Evolutionary conservation across 805 yeast species (phyloP), one percentile per base, ranked within the genome.

Genomic region (Cephaloascus albidus): DNA sequence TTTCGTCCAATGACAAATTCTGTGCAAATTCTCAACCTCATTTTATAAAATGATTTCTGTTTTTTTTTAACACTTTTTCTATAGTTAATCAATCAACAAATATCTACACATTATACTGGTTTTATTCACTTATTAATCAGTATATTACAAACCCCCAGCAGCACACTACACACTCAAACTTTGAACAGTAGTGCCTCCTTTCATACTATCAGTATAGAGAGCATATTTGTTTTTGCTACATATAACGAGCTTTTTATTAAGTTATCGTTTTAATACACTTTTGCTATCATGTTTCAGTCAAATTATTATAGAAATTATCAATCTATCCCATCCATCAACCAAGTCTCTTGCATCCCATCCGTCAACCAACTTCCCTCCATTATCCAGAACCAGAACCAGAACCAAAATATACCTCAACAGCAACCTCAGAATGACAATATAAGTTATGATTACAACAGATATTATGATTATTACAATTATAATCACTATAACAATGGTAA

Each of bases 241-340:
- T 19, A 45, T 34, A 45, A 50, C 67, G 70, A 63, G 60, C 70
- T 63, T 63, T 63, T 63, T 50, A 50, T 51, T 63, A 63, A 63
- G 70, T 60, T 45, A 55, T 63, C 70, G 68, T 51, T 54, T 39
- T 28, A 23, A 39, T 27, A 16, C 23, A 20, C 20, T 28, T 38
- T 28, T 35, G 18, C 3, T n/a, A 15, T 17, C 18, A 23, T 20
- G 18, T 14, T 32, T 32, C 2, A 18, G 14, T 15, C 26, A 30
- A 18, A 16, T 20, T 18, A 37, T 26, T 33, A 31, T 34, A 28
- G 27, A 36, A n/a, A n/a, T n/a, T n/a, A 36, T 32, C 36, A 37
- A 33, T 20, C 18, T 17, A 12, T 33, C 33, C 6, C 37, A 26
- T 16, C 35, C 18, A 19, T 20, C 3, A 19, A 17, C 16, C 3